These are phyloP conservation scores for Populus hybrid DNA, from an alignment of 441 rosid species.

Conservation along the genomic window DNA sequence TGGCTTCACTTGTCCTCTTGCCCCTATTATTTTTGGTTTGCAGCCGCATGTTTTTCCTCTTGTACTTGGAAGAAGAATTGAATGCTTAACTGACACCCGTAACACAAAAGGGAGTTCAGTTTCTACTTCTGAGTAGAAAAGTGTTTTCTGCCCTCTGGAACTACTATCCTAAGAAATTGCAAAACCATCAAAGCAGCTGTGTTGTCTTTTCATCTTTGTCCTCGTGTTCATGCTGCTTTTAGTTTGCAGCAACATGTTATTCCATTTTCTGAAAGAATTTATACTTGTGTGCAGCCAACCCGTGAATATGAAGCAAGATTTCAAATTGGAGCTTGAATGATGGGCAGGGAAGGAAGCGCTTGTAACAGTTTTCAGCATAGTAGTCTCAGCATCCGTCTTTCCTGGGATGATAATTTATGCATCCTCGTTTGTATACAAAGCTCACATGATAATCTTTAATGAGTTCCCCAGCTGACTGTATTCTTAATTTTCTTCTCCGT, in stretches of 20 bases:
- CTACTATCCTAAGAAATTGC: not conserved
- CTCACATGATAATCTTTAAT: not conserved
- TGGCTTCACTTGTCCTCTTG: not conserved
- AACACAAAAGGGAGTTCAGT: not conserved
- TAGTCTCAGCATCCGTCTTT: too few relatives aligned
- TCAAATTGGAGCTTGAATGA: conserved; percentile 29
- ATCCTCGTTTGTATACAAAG: too few relatives aligned
- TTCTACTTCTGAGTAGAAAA: not conserved
- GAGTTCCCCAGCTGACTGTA: not conserved
- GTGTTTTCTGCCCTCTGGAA: not conserved
- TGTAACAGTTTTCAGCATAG: too few relatives aligned
- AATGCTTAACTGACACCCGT: not conserved
- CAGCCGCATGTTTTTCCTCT: not conserved
- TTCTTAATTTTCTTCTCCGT: not conserved
- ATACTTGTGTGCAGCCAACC: conserved; percentile 47
- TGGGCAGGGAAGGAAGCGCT: too few relatives aligned
- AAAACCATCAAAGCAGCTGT: not conserved
- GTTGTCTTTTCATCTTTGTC: not conserved
- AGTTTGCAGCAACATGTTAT: not conserved
- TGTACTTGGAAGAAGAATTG: not conserved
- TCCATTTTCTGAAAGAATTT: not conserved
- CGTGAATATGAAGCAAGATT: conserved; percentile 67
- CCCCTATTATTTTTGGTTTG: not conserved
- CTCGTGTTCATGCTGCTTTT: not conserved
- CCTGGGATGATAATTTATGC: too few relatives aligned